Conservation (phyloP, 371 early-diverging fungal genomes). For the Smittium culicis region DNA sequence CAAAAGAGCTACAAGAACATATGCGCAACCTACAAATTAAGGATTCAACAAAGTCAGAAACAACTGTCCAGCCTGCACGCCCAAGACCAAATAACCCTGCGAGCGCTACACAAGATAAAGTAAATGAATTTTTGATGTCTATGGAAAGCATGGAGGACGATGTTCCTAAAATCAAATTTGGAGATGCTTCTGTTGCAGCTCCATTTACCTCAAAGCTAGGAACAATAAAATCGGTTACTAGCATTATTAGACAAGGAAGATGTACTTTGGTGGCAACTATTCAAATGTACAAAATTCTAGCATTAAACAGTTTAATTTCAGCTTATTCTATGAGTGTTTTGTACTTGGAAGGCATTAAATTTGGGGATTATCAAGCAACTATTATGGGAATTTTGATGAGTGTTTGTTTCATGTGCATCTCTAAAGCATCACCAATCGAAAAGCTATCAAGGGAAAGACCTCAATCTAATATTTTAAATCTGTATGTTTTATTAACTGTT, state of each 20-base stretch:
- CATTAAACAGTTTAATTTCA: constrained; percentile 94
- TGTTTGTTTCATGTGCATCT: constrained; percentile 94
- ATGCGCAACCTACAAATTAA: constrained; percentile 24
- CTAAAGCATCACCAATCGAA: constrained; percentile 77
- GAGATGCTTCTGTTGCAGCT: constrained; percentile 99
- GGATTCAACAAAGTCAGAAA: constrained; percentile 13
- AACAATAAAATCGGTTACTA: constrained; percentile 77
- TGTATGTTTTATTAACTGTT: constrained; percentile 91
- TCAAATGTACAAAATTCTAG: constrained; percentile 99
- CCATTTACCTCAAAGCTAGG: constrained; percentile 98
- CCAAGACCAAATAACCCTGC: constrained; percentile 2
- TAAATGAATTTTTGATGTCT: constrained; percentile 29
- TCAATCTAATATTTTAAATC: constrained; percentile 90
- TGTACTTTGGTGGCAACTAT: constrained; percentile 97
- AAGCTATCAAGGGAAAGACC: constrained; percentile 87
- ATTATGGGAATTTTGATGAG: constrained; percentile 94
- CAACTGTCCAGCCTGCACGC: constrained; percentile 12
- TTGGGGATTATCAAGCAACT: constrained; percentile 95
- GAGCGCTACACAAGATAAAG: constrained; percentile 24
- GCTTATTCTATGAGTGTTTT: constrained; percentile 95
- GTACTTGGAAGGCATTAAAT: constrained; percentile 97
- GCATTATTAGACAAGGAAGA: constrained; percentile 96
- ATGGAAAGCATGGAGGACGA: constrained; percentile 86
- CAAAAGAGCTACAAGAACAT: constrained; percentile 40
- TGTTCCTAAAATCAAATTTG: constrained; percentile 90